Evolutionary conservation across 2,329 filamentous ascomycete species (phyloP), one percentile per base, ranked within the genome.

Genomic region (Saccharata proteae): DNA sequence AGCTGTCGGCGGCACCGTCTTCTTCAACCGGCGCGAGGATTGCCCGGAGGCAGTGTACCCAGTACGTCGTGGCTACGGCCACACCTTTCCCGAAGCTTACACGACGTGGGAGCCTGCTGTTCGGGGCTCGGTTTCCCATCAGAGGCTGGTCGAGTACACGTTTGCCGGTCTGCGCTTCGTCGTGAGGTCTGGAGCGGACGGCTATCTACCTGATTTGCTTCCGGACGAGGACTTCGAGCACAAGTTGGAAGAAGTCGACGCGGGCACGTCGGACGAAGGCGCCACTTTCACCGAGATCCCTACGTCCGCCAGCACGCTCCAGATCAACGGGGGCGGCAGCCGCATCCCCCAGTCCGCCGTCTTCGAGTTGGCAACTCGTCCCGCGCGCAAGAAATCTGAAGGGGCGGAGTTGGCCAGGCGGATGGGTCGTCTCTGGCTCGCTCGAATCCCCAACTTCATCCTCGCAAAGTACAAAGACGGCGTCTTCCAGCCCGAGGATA

Each of bases 61-160:
- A 0, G 59, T 59, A n/a, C 53, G 81, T 0, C 42, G 42, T 11
- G 78, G 77, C 0, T 80, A 63, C 41, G 76, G 77, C 0, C 75
- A 81, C 41, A 64, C 70, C 0, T 82, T 83, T 40, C 73, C 72
- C 0, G 72, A 80, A 28, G 60, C 61, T 1, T 75, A 80, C 43
- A 82, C 78, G 0, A 70, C 61, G 0, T 81, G 76, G 75, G 65
- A 69, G 7, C 8, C 42, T 0, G 61, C 61, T 1, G 65, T 73
- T 0, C 61, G 58, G 26, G 58, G 61, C 0, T 80, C 75, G 0
- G 54, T 52, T 2, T 72, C 71, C 0, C 73, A 82, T 38, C 75
- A 82, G 43, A 61, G 76, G 2, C 44, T 81, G 6, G 42, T 81
- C 1, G 51, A 54, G 3, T 81, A 80, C 38, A 37, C 53, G 0